phyloP scores from a whole-genome alignment of 352 stramenopile species.

The Discostella stelligera region DNA sequence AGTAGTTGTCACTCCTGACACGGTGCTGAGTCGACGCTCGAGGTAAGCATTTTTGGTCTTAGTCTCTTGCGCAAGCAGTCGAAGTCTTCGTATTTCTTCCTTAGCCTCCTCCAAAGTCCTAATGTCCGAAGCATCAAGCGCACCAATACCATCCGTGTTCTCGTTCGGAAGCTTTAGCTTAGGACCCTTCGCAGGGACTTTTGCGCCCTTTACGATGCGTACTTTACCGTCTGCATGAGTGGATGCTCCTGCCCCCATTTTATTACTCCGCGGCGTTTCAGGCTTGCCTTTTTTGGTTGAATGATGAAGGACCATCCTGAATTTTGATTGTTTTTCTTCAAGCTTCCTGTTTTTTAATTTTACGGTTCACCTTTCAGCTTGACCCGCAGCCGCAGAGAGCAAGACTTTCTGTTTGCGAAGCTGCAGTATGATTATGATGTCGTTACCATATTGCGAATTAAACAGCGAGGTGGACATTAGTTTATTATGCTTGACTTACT shows the following conservation, averaged over 20 bases:
- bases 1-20: neutral
- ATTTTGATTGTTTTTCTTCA: neutral
- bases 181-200: conserved; percentile 1
- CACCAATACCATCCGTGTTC: conserved; percentile 42
- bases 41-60: conserved; percentile 39
- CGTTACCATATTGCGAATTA: no score
- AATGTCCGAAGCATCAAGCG: conserved; percentile 52
- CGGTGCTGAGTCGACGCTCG: conserved; percentile 17
- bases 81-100: conserved; percentile 50
- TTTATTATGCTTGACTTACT: no score
- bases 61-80: conserved; percentile 47
- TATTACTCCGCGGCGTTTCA: neutral
- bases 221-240: conserved; percentile 19
- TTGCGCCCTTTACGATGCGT: neutral
- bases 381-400: no score
- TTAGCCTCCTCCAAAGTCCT: conserved; percentile 56
- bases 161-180: conserved; percentile 8
- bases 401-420: no score
- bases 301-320: neutral
- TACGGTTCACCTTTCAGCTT: neutral
- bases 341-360: neutral
- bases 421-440: no score
- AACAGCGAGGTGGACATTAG: no score
- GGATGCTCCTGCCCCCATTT: conserved; percentile 46
- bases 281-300: conserved; percentile 3